Base-by-base conservation (phyloP, 805 yeast species). In the Lachancea meyersii region DNA sequence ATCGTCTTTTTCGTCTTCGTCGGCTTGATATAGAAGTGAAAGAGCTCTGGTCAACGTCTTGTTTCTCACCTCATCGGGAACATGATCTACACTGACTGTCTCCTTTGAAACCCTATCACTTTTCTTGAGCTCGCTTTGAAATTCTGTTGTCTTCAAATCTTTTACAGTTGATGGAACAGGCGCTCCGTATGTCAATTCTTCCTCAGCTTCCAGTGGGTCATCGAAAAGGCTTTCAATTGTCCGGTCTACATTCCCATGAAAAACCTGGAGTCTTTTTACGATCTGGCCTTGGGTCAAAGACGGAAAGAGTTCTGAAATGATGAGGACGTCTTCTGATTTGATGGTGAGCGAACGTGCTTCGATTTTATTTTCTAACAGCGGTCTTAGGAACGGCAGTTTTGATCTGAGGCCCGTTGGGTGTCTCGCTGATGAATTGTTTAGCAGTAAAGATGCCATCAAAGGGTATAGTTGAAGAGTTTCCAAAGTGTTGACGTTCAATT, bases 1-100 rank as follows among this genome's bases (percentile, higher is more conserved):
- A 50, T 85, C 95, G 56, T 86, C 96, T 2, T 82, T 79, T 52
- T 86, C 95, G 59, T 86, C 95, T 49, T 86, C 95, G 53, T 86
- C 91, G 6, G 78, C 72, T 34, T 82, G 82, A 50, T 83, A 82
- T 47, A 85, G 64, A 48, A 83, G 58, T 33, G 77, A 65, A 48
- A 84, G 61, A 1, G 89, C 88, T 18, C 77, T 72, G 0, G 72
- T 64, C 33, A 83, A 58, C 0, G 85, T 79, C 49, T 68, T 74
- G 53, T 80, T 75, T 52, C 73, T 75, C n/a, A 76, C 53, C 23
- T 73, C 76, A 43, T 68, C 73, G 5, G 72, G 73, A 11, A 67
- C 71, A 31, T 52, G 53, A 22, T 48, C 44, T n/a, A 23, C 11
- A 14, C 20, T 31, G 27, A 4, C 24, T 26, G 23, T 13, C 36